These are phyloP conservation scores for Diplogelasinospora grovesii DNA, from an alignment of 495 filamentous ascomycete genomes.

Conservation along the genomic window DNA sequence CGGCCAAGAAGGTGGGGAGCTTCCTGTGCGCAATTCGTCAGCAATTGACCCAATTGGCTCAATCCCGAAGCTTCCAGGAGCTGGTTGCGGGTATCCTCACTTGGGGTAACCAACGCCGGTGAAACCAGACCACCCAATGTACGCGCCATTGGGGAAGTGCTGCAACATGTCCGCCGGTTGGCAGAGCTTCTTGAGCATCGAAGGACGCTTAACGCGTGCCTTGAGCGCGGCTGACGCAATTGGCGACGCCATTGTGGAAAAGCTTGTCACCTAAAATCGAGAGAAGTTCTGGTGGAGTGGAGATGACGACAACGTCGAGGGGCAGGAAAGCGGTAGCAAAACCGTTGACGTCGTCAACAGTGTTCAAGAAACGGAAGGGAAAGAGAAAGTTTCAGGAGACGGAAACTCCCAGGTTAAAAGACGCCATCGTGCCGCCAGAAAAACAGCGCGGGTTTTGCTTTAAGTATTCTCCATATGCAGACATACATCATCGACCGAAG, in stretches of 20 bases:
- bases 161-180: constrained; percentile 72
- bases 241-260: constrained; percentile 29
- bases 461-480: too few relatives aligned
- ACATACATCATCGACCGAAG: too few relatives aligned
- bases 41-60: constrained; percentile 2
- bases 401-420: too few relatives aligned
- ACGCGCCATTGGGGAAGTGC: constrained; percentile 73
- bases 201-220: constrained; percentile 66
- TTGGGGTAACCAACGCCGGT: constrained; percentile 90
- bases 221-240: constrained; percentile 67
- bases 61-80: neutral
- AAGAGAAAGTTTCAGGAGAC: too few relatives aligned
- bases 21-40: constrained; percentile 45
- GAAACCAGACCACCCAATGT: constrained; percentile 87
- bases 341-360: too few relatives aligned
- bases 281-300: neutral
- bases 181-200: constrained; percentile 72
- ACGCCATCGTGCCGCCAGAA: too few relatives aligned
- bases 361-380: too few relatives aligned
- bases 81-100: constrained; percentile 40
- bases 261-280: neutral
- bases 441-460: too few relatives aligned
- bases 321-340: too few relatives aligned
- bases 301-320: too few relatives aligned
- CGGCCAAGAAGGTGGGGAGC: constrained; percentile 75